Conservation (phyloP, 495 filamentous ascomycete genomes). For the Letharia columbiana region DNA sequence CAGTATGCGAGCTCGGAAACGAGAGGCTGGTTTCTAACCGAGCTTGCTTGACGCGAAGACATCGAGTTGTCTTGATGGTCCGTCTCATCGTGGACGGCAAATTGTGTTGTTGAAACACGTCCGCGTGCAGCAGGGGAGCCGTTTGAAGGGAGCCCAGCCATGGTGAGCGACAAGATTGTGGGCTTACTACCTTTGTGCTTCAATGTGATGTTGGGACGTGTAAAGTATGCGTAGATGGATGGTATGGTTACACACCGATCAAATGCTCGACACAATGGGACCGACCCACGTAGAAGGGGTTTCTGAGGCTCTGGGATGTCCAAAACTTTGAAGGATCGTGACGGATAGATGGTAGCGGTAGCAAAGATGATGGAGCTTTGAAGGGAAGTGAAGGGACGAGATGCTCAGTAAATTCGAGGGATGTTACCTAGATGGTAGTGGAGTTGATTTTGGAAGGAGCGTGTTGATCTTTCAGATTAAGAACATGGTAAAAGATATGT, state of each 20-base stretch:
- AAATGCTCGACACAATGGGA: slow-evolving; percentile 10
- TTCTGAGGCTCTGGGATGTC: slow-evolving; percentile 16
- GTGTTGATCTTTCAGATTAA: slow-evolving; percentile 14
- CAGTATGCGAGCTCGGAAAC: background rate
- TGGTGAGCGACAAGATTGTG: slow-evolving; percentile 21
- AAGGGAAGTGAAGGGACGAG: slow-evolving; percentile 16
- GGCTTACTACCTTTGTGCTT: slow-evolving; percentile 1
- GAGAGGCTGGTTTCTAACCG: slow-evolving; percentile 13
- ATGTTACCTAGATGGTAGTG: slow-evolving; percentile 14
- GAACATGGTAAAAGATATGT: slow-evolving; percentile 10
- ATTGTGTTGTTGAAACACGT: slow-evolving; percentile 25
- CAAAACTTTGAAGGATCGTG: slow-evolving; percentile 24
- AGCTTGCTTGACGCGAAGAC: slow-evolving; percentile 16
- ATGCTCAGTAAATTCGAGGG: slow-evolving; percentile 18
- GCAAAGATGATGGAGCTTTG: slow-evolving; percentile 19
- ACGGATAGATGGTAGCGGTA: slow-evolving; percentile 21
- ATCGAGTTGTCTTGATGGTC: slow-evolving; percentile 15
- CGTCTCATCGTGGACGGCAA: slow-evolving; percentile 27
- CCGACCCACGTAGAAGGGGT: slow-evolving; percentile 8
- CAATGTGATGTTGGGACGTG: slow-evolving; percentile 6
- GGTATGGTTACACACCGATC: slow-evolving; percentile 8
- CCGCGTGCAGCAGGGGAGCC: slow-evolving; percentile 43
- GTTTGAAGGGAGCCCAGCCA: slow-evolving; percentile 40
- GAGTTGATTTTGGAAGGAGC: slow-evolving; percentile 17
- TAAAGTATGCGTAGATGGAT: slow-evolving; percentile 17